Conservation (phyloP, 2,329 filamentous ascomycete genomes). For the Helminthosporium solani region DNA sequence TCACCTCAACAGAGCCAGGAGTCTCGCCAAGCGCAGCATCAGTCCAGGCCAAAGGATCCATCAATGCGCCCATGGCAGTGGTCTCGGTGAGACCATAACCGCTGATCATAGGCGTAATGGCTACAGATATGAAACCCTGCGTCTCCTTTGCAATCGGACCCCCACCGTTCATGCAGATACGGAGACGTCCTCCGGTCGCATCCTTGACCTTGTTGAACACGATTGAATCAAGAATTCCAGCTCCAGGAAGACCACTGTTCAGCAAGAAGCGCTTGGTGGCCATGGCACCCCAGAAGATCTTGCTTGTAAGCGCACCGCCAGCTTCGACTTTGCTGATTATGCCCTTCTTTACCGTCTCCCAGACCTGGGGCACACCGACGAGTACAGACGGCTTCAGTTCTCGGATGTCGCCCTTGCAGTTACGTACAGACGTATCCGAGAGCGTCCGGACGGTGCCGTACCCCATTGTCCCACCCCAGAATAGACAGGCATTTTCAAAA, state of each 20-base stretch:
- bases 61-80: slow-evolving; percentile 76
- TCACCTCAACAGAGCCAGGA: slow-evolving; percentile 76
- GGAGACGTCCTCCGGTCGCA: slow-evolving; percentile 82
- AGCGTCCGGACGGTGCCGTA: slow-evolving; percentile 91
- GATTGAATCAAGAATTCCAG: slow-evolving; percentile 71
- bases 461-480: slow-evolving; percentile 87
- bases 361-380: slow-evolving; percentile 92
- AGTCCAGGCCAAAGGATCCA: slow-evolving; percentile 83
- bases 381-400: slow-evolving; percentile 88
- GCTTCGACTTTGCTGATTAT: slow-evolving; percentile 76
- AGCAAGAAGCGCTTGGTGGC: slow-evolving; percentile 63
- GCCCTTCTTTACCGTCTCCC: slow-evolving; percentile 97
- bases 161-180: slow-evolving; percentile 91
- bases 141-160: slow-evolving; percentile 87
- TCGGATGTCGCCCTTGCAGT: slow-evolving; percentile 90
- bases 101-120: slow-evolving; percentile 88
- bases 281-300: slow-evolving; percentile 74
- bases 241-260: slow-evolving; percentile 62
- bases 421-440: slow-evolving; percentile 79
- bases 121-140: slow-evolving; percentile 85
- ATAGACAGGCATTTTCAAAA: slow-evolving; percentile 87
- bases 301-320: slow-evolving; percentile 67
- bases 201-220: slow-evolving; percentile 93
- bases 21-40: slow-evolving; percentile 75
- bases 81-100: slow-evolving; percentile 97